These are phyloP conservation scores for Crithidia acanthocephali DNA, from an alignment of 208 protist species.

Conservation along the genomic window DNA sequence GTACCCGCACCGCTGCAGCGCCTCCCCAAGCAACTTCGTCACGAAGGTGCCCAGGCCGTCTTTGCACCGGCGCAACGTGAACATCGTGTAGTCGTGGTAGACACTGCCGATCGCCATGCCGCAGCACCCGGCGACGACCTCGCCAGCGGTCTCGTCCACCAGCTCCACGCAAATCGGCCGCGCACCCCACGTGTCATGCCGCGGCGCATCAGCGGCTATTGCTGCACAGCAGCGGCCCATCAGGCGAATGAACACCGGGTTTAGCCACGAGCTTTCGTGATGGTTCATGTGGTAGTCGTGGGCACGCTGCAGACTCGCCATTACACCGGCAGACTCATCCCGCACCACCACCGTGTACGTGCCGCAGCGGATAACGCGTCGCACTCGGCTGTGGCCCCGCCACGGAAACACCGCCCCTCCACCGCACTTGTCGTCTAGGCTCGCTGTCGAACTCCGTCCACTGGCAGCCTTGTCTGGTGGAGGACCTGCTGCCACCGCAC, in stretches of 20 bases:
- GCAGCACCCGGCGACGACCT: slow-evolving; percentile 65
- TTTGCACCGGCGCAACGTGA: slow-evolving; percentile 36
- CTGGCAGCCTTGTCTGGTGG: no score
- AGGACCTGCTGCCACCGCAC: no score
- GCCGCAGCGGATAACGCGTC: slow-evolving; percentile 38
- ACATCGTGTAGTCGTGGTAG: slow-evolving; percentile 88
- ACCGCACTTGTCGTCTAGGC: background rate
- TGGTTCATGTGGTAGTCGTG: slow-evolving; percentile 45
- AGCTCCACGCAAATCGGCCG: slow-evolving; percentile 58
- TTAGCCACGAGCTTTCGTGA: slow-evolving; percentile 47
- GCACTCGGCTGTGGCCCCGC: slow-evolving; percentile 55
- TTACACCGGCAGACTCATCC: slow-evolving; percentile 37
- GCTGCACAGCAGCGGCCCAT: slow-evolving; percentile 26
- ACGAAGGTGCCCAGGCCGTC: slow-evolving; percentile 56
- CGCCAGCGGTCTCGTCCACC: slow-evolving; percentile 31
- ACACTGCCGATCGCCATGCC: slow-evolving; percentile 61
- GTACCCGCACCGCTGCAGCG: slow-evolving; percentile 77
- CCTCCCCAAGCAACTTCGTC: slow-evolving; percentile 73
- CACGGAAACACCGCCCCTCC: slow-evolving; percentile 28
- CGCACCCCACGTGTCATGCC: slow-evolving; percentile 8
- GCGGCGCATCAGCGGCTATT: background rate
- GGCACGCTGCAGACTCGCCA: slow-evolving; percentile 38
- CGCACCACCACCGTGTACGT: slow-evolving; percentile 50
- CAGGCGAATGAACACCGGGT: slow-evolving; percentile 20
- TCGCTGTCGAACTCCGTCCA: no score